phyloP scores from a whole-genome alignment of 225 moss, liverwort and hornwort genomes.

The Rhytidiadelphus loreus region DNA sequence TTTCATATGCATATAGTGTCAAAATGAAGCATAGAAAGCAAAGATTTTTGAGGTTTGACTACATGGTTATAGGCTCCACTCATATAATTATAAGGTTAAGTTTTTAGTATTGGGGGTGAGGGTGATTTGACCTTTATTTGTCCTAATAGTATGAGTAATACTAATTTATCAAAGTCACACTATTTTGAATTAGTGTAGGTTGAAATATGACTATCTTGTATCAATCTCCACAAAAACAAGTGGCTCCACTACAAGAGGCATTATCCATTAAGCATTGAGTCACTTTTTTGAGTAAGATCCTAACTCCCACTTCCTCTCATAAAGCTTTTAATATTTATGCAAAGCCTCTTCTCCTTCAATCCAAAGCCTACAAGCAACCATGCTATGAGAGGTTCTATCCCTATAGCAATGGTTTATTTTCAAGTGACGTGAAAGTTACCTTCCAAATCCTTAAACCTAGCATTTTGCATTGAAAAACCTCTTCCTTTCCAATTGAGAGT shows the following conservation, averaged over 20 bases:
- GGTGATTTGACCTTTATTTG: background rate
- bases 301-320: background rate
- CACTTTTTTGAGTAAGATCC: background rate
- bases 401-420: accelerated
- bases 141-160: background rate
- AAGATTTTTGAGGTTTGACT: too few relatives aligned
- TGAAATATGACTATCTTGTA: background rate
- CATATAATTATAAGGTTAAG: background rate
- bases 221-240: background rate
- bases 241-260: accelerated
- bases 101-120: accelerated
- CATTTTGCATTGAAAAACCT: background rate
- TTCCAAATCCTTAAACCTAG: accelerated
- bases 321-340: too few relatives aligned
- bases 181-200: background rate
- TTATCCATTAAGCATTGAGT: background rate
- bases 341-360: background rate
- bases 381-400: accelerated
- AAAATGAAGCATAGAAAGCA: background rate
- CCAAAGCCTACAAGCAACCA: background rate
- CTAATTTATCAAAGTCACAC: too few relatives aligned
- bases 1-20: background rate
- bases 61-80: background rate
- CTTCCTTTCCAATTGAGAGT: accelerated
- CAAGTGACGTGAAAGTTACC: background rate